Conservation (phyloP, 345 rosid species). For the Brassica carinata region DNA sequence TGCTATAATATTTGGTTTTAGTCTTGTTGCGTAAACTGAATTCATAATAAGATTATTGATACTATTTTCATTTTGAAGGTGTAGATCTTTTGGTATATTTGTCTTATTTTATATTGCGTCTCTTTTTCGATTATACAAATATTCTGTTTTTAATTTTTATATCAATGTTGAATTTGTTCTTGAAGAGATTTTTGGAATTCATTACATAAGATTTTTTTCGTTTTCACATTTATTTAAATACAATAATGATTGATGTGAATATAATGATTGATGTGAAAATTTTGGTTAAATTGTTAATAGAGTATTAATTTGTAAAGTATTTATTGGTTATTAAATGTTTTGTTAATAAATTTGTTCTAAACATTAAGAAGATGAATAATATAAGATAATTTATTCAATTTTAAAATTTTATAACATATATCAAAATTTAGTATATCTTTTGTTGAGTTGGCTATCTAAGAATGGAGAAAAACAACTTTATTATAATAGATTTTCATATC, state of each 20-base stretch:
- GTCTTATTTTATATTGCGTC: neutral
- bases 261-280: too few species aligned
- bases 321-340: too few species aligned
- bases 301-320: too few species aligned
- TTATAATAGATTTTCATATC: too few species aligned
- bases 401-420: too few species aligned
- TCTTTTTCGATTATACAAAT: neutral
- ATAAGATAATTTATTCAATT: too few species aligned
- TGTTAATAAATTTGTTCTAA: too few species aligned
- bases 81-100: neutral
- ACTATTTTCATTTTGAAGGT: neutral
- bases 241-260: neutral
- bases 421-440: too few species aligned
- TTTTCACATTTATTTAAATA: neutral
- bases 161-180: neutral
- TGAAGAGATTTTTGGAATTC: neutral
- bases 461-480: too few species aligned
- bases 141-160: neutral
- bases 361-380: too few species aligned
- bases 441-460: too few species aligned
- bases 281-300: too few species aligned
- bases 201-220: neutral
- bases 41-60: neutral
- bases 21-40: neutral
- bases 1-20: neutral